phyloP scores from a whole-genome alignment of 768 basidiomycete genomes.

The Asterophora lycoperdoides region DNA sequence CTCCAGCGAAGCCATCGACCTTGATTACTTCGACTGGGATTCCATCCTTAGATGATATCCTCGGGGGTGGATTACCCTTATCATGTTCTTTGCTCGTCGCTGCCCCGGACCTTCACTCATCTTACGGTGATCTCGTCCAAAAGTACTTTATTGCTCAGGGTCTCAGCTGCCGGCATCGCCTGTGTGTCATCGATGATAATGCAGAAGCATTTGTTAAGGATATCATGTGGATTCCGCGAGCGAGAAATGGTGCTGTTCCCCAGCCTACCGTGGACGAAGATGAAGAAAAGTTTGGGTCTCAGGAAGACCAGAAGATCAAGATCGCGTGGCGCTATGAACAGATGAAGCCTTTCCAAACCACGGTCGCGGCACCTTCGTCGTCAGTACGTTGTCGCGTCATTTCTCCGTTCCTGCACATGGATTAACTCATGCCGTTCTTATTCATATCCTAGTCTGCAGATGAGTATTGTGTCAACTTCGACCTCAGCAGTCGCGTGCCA shows the following conservation, averaged over 20 bases:
- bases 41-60: slow-evolving; percentile 89
- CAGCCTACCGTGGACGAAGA: slow-evolving; percentile 20
- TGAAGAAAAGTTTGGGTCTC: slow-evolving; percentile 28
- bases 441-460: slow-evolving; percentile 40
- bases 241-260: slow-evolving; percentile 12
- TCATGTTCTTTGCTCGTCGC: slow-evolving; percentile 68
- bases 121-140: slow-evolving; percentile 79
- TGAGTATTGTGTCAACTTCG: slow-evolving; percentile 67
- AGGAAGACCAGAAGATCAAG: slow-evolving; percentile 64
- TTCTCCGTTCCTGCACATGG: slow-evolving; percentile 6
- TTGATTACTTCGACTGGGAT: slow-evolving; percentile 80
- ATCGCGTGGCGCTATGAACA: slow-evolving; percentile 98
- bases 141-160: slow-evolving; percentile 92
- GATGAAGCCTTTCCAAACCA: slow-evolving; percentile 91
- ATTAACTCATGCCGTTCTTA: slow-evolving; percentile 4
- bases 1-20: slow-evolving; percentile 52
- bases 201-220: slow-evolving; percentile 56
- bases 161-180: slow-evolving; percentile 62
- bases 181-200: slow-evolving; percentile 62
- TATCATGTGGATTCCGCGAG: slow-evolving; percentile 76
- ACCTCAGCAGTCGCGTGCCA: slow-evolving; percentile 65
- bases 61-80: slow-evolving; percentile 88
- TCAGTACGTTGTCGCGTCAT: slow-evolving; percentile 33
- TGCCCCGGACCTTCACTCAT: slow-evolving; percentile 83
- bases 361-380: slow-evolving; percentile 49